A percentile compares a stretch with the other conserved stretches of the same genome.
These are phyloP conservation scores for Fraxinus anomala DNA, from an alignment of 257 asterid species.

Conservation along the genomic window DNA sequence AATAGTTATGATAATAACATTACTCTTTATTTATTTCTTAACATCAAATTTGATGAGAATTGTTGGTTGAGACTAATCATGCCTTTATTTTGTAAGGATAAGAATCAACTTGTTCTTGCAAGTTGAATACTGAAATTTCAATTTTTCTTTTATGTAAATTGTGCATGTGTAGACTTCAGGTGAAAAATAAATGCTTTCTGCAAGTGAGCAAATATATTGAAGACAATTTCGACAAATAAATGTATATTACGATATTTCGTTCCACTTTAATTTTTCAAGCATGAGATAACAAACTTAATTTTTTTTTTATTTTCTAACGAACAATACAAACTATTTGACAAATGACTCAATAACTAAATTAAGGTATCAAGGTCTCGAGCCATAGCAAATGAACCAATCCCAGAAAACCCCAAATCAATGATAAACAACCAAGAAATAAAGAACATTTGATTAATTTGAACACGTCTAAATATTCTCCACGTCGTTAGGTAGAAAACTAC, in stretches of 20 bases:
- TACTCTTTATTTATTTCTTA: too few species aligned
- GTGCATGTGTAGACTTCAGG: neutral
- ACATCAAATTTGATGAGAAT: too few species aligned
- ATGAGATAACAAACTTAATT: too few species aligned
- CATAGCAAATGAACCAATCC: neutral
- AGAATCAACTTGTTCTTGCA: too few species aligned
- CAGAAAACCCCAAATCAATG: neutral
- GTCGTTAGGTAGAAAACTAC: slow-evolving; percentile 4
- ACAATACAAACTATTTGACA: neutral
- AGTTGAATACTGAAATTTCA: neutral
- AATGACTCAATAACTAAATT: neutral
- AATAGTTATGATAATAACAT: too few species aligned
- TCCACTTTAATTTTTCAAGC: neutral
- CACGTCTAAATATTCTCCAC: too few species aligned
- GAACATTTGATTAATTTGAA: neutral
- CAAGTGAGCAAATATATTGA: too few species aligned
- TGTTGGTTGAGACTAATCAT: too few species aligned
- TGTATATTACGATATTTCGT: neutral
- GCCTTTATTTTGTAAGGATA: too few species aligned
- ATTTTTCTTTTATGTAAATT: neutral
- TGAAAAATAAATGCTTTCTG: neutral
- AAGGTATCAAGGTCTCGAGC: neutral
- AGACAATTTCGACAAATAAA: neutral
- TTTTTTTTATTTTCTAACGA: neutral
- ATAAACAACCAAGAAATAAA: neutral